Evolutionary conservation across 345 rosid genomes (phyloP).

Genomic region (Aquilaria sinensis): DNA sequence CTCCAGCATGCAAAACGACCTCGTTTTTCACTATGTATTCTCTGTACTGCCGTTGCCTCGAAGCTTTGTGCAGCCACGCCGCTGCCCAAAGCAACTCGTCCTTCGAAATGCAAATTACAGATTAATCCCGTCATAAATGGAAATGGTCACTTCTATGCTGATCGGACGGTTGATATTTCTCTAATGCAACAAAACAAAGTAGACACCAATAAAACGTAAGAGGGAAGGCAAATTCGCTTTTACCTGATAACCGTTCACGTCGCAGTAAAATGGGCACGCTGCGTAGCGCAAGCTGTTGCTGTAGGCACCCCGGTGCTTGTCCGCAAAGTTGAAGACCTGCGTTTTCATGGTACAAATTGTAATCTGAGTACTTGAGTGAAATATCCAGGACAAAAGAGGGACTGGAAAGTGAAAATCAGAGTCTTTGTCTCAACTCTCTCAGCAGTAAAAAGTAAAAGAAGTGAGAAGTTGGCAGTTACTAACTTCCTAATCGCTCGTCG

Average conservation of each 20-base stretch:
- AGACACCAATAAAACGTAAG: not conserved
- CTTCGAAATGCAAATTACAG: conserved; percentile 18
- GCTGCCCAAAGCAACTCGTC: conserved; percentile 98
- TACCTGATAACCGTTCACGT: conserved; percentile 89
- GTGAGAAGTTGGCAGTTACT: not conserved
- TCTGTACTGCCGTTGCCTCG: conserved; percentile 58
- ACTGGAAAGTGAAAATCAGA: too few relatives aligned
- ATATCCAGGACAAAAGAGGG: too few relatives aligned
- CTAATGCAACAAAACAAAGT: too few relatives aligned
- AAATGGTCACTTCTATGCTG: not conserved
- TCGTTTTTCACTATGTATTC: conserved; percentile 84
- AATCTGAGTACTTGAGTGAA: too few relatives aligned
- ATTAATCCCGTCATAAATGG: too few relatives aligned
- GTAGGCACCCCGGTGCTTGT: conserved; percentile 85
- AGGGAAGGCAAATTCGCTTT: not conserved
- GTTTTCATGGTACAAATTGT: too few relatives aligned
- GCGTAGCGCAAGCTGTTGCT: conserved; percentile 56
- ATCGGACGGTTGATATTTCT: conserved; percentile 12
- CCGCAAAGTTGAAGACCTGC: conserved; percentile 90
- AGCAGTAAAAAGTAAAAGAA: not conserved
- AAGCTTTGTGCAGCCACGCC: conserved; percentile 94
- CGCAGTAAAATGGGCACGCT: conserved; percentile 97
- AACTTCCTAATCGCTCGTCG: too few relatives aligned
- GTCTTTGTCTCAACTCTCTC: too few relatives aligned
- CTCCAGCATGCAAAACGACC: conserved; percentile 71